Base-by-base conservation (phyloP, 768 basidiomycete species). In the Mycena alexandri region DNA sequence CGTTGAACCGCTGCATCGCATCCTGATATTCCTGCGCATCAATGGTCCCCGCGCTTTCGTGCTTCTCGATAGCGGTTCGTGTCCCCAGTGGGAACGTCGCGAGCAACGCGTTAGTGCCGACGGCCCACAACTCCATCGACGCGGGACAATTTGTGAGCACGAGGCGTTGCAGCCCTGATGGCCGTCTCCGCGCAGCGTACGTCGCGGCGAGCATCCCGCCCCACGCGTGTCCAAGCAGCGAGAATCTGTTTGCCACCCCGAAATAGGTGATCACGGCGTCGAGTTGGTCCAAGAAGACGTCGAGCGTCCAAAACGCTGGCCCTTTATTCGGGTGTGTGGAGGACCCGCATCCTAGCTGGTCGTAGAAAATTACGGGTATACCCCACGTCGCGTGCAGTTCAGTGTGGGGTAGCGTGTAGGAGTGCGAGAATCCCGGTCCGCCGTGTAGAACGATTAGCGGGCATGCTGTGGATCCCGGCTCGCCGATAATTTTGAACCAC, bases 211-310 rank as follows among this genome's bases (percentile, higher is more conserved):
- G 73, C 80, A 84, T 85, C 19, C 80, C 84, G 19, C 85, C 85
- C 84, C 84, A 70, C 16, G 85, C 86, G 33, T 89, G 85, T 4
- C 85, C 88, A 13, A 84, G 65, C 9, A 88, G 56, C 63, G 82
- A 75, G 67, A 80, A 89, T 47, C 82, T 73, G 51, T 73, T 75
- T 16, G 70, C 67, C 59, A 87, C 82, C 9, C 73, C 78, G 59
- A 87, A 75, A 70, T 85, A 76, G 16, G 65, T 41, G 44, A 88
- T 64, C 11, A 88, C 70, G 73, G 79, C 82, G 33, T 82, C 76
- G 22, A 87, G 81, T 73, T 88, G 82, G 59, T 81, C 78, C 69
- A 85, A 74, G 76, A 86, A 87, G 12, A 88, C 77, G 48, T 82
- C 72, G 14, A 70, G 57, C 11, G 79, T 82, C 84, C 85, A 86